Base-by-base conservation (phyloP, 139 green algal genomes). In the Chlorella vulgaris region DNA sequence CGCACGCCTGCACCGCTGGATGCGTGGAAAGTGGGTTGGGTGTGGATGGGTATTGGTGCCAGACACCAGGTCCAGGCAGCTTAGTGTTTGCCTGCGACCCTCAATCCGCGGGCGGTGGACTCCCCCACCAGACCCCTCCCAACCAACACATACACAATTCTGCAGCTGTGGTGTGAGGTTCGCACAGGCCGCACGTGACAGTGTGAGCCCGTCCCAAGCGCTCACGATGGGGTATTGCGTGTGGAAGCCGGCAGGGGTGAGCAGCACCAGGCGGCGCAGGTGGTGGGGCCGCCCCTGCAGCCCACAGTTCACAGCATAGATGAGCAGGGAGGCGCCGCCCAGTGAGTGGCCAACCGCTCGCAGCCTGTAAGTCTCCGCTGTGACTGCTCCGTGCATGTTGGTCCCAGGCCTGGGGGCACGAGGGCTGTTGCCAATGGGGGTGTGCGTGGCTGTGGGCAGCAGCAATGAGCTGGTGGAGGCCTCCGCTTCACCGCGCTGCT, bases 181-280 rank as follows among this genome's bases (percentile, higher is more conserved):
- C 13, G 47, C 13, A 10, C 47, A 58, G 2, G n/a, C 66, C 19
- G 19, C 13, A 28, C 10, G 15, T 58, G 13, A 58, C 13, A 10
- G 13, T 24, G 47, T 15, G 13, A 58, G 47, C 47, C 47, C 47
- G 15, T 38, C 15, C 10, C 68, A 7, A 2, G 8, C 38, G 0
- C 43, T 28, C 42, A 81, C 70, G 62, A 26, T 61, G 21, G 82
- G 82, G 74, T 86, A 82, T 22, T 58, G 58, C 22, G 76, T 61
- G 69, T 93, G 91, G 82, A 94, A 94, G 69, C 92, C 93, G 2
- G 92, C 93, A 22, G 93, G 93, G 8, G 89, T 94, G 19, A 97
- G 86, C 76, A 97, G 85, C 36, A 97, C 87, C 70, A 97, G 83
- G 33, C 89, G 84, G 19, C 66, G 78, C 15, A 96, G 69, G 74